Base-by-base conservation (phyloP, 805 yeast genomes). In the Saturnispora bothae region DNA sequence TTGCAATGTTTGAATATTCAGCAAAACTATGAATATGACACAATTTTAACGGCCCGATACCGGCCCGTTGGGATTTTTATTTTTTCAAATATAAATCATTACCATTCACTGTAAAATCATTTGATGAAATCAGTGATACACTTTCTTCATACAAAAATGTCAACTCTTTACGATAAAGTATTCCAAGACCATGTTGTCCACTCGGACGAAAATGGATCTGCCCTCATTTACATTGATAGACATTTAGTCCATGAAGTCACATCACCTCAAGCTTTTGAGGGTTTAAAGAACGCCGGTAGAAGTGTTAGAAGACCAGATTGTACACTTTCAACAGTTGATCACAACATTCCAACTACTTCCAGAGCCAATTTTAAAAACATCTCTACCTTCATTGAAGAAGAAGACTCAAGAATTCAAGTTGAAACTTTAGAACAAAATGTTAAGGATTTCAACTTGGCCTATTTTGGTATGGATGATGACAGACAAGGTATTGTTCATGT, bases 401-500 rank as follows among this genome's bases (percentile, higher is more conserved):
- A 76, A 40, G 97, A 92, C 63, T 85, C 96, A 34, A 78, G 88
- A 57, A 65, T 88, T 49, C 99, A 92, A 64, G 95, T 86, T 38
- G 71, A 76, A 57, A 89, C 98, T 36, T 69, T 92, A 47, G 97
- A 92, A 59, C 79, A 84, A 53, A 92, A 92, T 54, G 97, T 92
- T 50, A 78, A 77, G 60, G 84, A 78, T 47, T 92, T 89, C 53
- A 89, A 75, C 51, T 80, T 92, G 28, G 81, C 95, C 12, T 92
- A 79, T 58, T 88, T 89, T 48, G 98, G 98, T 50, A 83, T 92
- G 94, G 71, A 78, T 42, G 97, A 89, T 63, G 71, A 71, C 46
- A 78, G 97, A 63, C 99, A 92, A 65, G 98, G 99, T 52, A 92
- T 92, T 57, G 98, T 92, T 40, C 99, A 92, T 61, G 84, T 92